Evolutionary conservation across 2,329 filamentous ascomycete species (phyloP).

Genomic region (Penicillium sp.): DNA sequence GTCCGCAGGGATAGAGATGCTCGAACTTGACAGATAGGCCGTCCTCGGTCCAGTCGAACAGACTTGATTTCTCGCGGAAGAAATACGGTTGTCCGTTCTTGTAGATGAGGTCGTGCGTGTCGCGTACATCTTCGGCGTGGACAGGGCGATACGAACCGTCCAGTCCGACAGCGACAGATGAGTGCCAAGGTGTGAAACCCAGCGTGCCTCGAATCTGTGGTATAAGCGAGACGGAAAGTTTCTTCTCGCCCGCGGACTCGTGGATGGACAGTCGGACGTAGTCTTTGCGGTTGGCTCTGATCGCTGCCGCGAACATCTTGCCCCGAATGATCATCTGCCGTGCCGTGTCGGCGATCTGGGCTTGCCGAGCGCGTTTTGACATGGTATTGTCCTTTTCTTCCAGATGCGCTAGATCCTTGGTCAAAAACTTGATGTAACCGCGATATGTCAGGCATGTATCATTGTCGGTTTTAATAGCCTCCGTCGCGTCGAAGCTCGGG

Average conservation of each 20-base stretch:
- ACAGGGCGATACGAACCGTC: slow-evolving; percentile 26
- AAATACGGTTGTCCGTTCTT: slow-evolving; percentile 48
- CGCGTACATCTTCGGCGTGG: slow-evolving; percentile 27
- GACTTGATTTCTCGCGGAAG: slow-evolving; percentile 50
- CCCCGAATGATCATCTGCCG: slow-evolving; percentile 29
- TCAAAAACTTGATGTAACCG: slow-evolving; percentile 30
- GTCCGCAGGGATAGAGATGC: slow-evolving; percentile 46
- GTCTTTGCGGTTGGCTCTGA: slow-evolving; percentile 26
- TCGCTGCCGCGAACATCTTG: slow-evolving; percentile 29
- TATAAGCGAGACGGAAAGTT: slow-evolving; percentile 27
- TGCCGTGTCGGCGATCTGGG: slow-evolving; percentile 20
- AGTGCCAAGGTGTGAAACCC: slow-evolving; percentile 37
- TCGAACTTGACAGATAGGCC: slow-evolving; percentile 37
- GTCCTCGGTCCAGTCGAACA: slow-evolving; percentile 45
- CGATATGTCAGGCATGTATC: slow-evolving; percentile 30
- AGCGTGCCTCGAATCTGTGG: slow-evolving; percentile 23
- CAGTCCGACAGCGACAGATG: slow-evolving; percentile 30
- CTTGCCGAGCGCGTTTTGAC: slow-evolving; percentile 20
- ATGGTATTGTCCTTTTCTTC: slow-evolving; percentile 4
- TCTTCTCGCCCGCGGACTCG: slow-evolving; percentile 27
- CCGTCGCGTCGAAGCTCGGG: slow-evolving; percentile 24
- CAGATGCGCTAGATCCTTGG: slow-evolving; percentile 26
- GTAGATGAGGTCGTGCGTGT: slow-evolving; percentile 47
- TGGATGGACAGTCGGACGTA: slow-evolving; percentile 32
- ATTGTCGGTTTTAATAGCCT: slow-evolving; percentile 28